phyloP scores from a whole-genome alignment of 2,329 filamentous ascomycete species.

The Alternaria solani region DNA sequence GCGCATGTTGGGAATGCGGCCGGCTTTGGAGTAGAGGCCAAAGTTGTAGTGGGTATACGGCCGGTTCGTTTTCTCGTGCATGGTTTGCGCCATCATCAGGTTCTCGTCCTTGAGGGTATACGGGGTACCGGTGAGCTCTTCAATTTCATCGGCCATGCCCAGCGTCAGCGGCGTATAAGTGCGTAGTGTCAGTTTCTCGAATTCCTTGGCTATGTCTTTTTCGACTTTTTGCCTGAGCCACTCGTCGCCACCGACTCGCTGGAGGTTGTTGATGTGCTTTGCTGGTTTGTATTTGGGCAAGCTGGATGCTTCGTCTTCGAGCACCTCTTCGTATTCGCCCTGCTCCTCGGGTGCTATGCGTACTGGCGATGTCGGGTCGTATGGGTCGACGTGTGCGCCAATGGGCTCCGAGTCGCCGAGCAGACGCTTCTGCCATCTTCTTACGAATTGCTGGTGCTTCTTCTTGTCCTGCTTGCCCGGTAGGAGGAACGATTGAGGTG shows the following conservation, averaged over 20 bases:
- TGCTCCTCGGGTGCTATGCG: conserved; percentile 48
- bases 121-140: conserved; percentile 41
- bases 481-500: conserved; percentile 33
- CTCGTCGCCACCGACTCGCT: conserved; percentile 61
- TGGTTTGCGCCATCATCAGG: conserved; percentile 38
- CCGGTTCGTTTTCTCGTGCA: conserved; percentile 45
- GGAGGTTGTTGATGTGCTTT: conserved; percentile 51
- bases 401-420: conserved; percentile 49
- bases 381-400: conserved; percentile 49
- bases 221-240: conserved; percentile 50
- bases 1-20: conserved; percentile 27
- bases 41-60: conserved; percentile 41
- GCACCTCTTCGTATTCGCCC: conserved; percentile 44
- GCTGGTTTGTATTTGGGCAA: conserved; percentile 23
- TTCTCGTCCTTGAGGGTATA: conserved; percentile 43
- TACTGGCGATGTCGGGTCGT: conserved; percentile 47
- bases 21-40: conserved; percentile 29
- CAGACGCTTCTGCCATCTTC: conserved; percentile 48
- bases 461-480: conserved; percentile 46
- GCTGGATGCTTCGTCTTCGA: conserved; percentile 33
- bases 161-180: conserved; percentile 44
- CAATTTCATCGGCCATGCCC: conserved; percentile 42
- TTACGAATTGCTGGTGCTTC: conserved; percentile 47
- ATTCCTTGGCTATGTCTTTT: conserved; percentile 38
- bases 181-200: conserved; percentile 45